Evolutionary conservation across 305 asterid genomes (phyloP).

Genomic region (Rubia tinctorum): DNA sequence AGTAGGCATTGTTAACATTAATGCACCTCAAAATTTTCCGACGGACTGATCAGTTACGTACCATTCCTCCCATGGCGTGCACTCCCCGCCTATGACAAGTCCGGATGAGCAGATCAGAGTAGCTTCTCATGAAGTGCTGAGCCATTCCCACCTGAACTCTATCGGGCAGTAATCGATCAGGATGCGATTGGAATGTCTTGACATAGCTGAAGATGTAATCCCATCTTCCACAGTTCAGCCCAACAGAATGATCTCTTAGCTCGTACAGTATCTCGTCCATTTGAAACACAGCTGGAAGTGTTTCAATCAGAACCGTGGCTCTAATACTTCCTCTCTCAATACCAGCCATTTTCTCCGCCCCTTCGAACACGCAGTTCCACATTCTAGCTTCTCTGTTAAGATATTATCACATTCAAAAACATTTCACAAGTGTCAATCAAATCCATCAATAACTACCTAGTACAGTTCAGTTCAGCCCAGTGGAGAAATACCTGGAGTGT

Average conservation of each 20-base stretch:
- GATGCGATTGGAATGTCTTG: slow-evolving; percentile 83
- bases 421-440: too few relatives aligned
- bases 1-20: not conserved
- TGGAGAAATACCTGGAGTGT: slow-evolving; percentile 52
- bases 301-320: slow-evolving; percentile 89
- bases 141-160: slow-evolving; percentile 83
- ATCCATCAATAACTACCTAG: too few relatives aligned
- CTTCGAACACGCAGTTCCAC: slow-evolving; percentile 78
- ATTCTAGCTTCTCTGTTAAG: slow-evolving; percentile 74
- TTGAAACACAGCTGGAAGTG: slow-evolving; percentile 89
- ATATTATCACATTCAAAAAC: not conserved
- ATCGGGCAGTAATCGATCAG: slow-evolving; percentile 82
- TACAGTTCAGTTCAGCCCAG: not conserved
- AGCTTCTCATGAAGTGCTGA: slow-evolving; percentile 86
- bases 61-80: slow-evolving; percentile 99
- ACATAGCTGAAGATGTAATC: slow-evolving; percentile 93
- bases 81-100: slow-evolving; percentile 86
- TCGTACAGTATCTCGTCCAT: slow-evolving; percentile 88
- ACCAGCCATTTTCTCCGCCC: slow-evolving; percentile 67
- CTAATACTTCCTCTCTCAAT: slow-evolving; percentile 76
- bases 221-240: slow-evolving; percentile 96
- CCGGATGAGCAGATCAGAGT: slow-evolving; percentile 73
- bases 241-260: slow-evolving; percentile 70
- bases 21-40: too few relatives aligned
- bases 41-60: slow-evolving; percentile 12